Percentiles rank a stretch among this genome's conserved stretches.
Conservation (phyloP, 176 grass and related monocot species). For the Zoysia japonica region DNA sequence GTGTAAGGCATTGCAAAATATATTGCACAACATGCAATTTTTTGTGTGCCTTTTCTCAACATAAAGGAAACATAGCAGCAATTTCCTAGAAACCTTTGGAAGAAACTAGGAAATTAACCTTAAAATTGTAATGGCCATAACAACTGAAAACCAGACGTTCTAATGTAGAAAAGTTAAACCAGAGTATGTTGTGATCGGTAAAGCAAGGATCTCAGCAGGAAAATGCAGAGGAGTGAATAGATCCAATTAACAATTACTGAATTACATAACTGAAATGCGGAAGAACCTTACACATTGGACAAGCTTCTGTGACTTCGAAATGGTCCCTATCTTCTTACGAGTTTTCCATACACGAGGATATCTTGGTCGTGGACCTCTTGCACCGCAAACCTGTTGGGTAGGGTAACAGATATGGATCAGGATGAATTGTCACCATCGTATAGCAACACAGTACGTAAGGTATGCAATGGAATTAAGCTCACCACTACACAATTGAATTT, state of each 20-base stretch:
- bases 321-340: constrained; percentile 70
- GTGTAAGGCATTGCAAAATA: neutral
- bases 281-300: constrained; percentile 85
- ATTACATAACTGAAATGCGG: constrained; percentile 13
- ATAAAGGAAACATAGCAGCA: neutral
- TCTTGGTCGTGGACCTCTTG: constrained; percentile 82
- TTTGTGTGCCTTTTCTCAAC: neutral
- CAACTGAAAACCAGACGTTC: constrained; percentile 13
- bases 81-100: too few species aligned
- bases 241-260: neutral
- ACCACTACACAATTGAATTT: constrained; percentile 55
- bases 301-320: constrained; percentile 95
- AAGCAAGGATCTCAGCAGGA: neutral
- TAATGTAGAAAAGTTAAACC: neutral
- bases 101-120: neutral
- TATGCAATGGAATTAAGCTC: constrained; percentile 11
- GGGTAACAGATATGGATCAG: neutral
- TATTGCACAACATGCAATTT: neutral
- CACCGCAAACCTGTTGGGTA: constrained; percentile 65
- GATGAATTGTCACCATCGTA: neutral
- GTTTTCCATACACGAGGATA: constrained; percentile 86
- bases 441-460: neutral
- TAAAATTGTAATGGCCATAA: neutral
- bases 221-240: neutral
- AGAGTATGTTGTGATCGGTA: neutral